Conservation (phyloP, 2,329 filamentous ascomycete species). For the Pestalotiopsis sp. region DNA sequence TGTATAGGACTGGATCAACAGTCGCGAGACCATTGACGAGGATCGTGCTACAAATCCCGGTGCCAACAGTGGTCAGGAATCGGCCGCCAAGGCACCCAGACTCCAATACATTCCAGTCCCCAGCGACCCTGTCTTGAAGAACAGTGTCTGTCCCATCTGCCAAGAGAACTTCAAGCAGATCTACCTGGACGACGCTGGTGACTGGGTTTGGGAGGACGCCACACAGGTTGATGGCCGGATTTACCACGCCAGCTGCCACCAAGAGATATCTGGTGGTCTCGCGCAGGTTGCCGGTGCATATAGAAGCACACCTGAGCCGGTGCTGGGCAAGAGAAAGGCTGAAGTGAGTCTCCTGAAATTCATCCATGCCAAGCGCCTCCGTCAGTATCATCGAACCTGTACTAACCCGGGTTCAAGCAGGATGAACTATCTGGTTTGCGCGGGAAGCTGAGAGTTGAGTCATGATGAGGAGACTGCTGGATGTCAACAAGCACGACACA, state of each 20-base stretch:
- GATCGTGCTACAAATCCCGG: conserved; percentile 44
- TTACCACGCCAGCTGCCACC: conserved; percentile 89
- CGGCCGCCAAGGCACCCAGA: conserved; percentile 51
- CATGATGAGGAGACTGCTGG: conserved; percentile 4
- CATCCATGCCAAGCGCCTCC: conserved; percentile 2
- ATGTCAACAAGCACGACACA: neutral
- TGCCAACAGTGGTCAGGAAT: conserved; percentile 40
- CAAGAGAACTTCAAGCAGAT: conserved; percentile 92
- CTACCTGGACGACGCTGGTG: conserved; percentile 90
- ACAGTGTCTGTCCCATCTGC: conserved; percentile 87
- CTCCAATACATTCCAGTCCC: conserved; percentile 82
- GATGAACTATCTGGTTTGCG: conserved; percentile 19
- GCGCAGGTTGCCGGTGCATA: conserved; percentile 25
- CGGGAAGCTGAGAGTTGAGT: conserved; percentile 19
- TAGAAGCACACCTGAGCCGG: conserved; percentile 63
- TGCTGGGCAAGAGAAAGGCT: conserved; percentile 76
- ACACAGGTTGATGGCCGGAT: conserved; percentile 76
- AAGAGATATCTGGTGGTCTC: conserved; percentile 66
- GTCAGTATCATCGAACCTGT: neutral
- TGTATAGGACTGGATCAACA: conserved; percentile 83
- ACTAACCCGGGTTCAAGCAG: conserved; percentile 21
- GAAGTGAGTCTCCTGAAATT: conserved; percentile 52
- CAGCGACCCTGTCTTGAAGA: conserved; percentile 73
- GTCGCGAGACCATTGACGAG: conserved; percentile 77
- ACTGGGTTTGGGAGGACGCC: conserved; percentile 96